Percentiles rank a stretch among this genome's conserved stretches.
phyloP scores from a whole-genome alignment of 768 basidiomycete genomes.

The Sporobolomyces pararoseus region DNA sequence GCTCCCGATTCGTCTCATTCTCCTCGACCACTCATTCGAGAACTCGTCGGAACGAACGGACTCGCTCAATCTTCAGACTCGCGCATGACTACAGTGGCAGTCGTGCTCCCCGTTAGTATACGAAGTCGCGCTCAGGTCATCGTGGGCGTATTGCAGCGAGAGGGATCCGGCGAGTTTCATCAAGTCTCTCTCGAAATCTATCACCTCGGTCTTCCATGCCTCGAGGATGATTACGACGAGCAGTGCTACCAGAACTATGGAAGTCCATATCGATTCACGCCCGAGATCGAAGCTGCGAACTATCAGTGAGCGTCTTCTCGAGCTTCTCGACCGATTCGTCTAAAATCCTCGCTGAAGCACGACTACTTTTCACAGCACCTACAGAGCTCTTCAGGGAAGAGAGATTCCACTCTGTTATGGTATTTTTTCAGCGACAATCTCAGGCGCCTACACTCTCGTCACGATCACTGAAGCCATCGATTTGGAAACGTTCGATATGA shows the following conservation, averaged over 20 bases:
- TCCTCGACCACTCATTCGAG: background rate
- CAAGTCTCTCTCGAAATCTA: too few species aligned
- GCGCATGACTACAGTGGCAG: background rate
- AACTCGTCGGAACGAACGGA: background rate
- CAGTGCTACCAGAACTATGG: too few species aligned
- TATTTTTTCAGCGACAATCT: background rate
- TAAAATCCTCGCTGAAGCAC: background rate
- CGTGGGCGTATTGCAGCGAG: too few species aligned
- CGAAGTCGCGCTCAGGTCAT: too few species aligned
- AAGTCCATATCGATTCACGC: too few species aligned
- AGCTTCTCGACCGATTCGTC: background rate
- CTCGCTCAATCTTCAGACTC: background rate
- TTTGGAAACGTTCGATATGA: too few species aligned
- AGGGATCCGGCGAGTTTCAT: too few species aligned
- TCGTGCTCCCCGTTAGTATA: too few species aligned
- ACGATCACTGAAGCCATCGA: background rate
- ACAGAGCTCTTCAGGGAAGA: background rate
- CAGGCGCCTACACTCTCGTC: background rate
- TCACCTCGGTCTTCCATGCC: too few species aligned
- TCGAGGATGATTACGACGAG: too few species aligned
- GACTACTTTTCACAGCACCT: background rate
- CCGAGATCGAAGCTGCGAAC: too few species aligned
- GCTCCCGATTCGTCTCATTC: background rate
- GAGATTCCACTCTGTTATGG: background rate
- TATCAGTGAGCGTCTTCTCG: background rate